Evolutionary conservation across 805 yeast genomes (phyloP), one percentile per base, ranked within the genome.

Genomic region (Wickerhamiella vanderwaltii): DNA sequence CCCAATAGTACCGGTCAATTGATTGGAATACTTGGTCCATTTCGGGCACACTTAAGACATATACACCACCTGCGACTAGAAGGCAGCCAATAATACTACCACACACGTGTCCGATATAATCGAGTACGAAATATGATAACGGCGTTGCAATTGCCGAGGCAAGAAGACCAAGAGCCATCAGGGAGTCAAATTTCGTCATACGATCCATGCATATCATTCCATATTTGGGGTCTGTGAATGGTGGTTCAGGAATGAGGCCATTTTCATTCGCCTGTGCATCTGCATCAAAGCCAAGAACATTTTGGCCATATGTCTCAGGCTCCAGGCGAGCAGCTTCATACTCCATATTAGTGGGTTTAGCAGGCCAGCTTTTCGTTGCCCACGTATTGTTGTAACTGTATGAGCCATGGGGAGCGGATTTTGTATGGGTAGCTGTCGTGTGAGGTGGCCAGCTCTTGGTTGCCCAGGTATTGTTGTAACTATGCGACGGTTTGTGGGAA

Each of bases 31-130:
- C 43, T 17, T 29, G 45, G n/a, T 47, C 49, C 13, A 30, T 37
- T 3, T 39, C 20, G 6, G 38, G 39, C 13, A 43, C 49, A 11
- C 46, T 39, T n/a, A 51, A 29, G 1, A 50, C 36, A 13, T 46
- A 46, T 1, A 48, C 24, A 1, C 56, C 56, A 1, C 50, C 52
- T 1, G 52, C 53, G 4, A 48, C 44, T 4, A 46, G 11, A n/a
- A 51, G 18, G 15, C 44, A 37, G 17, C 52, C 47, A 13, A 47
- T 33, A 2, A 50, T 26, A 20, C 42, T 48, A 3, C 49, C 40
- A 26, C 46, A 48, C 1, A 46, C 40, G 24, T 38, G 46, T 1
- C 56, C 56, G 9, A 48, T 33, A 19, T 46, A 48, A 24, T 43
- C 37, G 6, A 44, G 30, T 2, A 48, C 35, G 15, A 42, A 36